A percentile compares a stretch with the other conserved stretches of the same genome.
phyloP scores from a whole-genome alignment of 495 filamentous ascomycete species.

The Aspergillus incahuasiensis region DNA sequence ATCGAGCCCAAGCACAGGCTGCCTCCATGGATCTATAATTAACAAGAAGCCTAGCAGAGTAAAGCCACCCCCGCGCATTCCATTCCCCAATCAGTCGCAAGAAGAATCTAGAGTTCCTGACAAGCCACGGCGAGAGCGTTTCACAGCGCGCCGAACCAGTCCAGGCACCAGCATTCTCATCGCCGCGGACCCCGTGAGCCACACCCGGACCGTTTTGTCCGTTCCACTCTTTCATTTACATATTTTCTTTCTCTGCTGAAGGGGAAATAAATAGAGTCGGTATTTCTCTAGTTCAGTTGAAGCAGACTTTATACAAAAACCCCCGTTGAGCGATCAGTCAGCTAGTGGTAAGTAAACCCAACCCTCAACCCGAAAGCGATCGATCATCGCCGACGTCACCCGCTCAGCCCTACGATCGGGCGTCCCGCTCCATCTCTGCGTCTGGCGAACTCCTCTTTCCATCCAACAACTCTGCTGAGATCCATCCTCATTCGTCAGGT shows the following conservation, averaged over 20 bases:
- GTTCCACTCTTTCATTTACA: background rate
- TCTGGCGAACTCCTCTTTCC: background rate
- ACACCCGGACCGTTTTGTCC: background rate
- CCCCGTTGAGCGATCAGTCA: background rate
- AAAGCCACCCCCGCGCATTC: background rate
- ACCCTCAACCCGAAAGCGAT: background rate
- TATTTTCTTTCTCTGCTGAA: background rate
- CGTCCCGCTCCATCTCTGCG: background rate
- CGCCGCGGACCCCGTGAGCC: background rate
- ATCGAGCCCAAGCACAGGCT: background rate
- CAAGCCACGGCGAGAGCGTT: background rate
- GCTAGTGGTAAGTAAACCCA: background rate
- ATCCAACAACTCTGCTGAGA: background rate
- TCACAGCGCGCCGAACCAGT: background rate
- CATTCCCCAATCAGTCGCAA: background rate
- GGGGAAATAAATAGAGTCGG: background rate
- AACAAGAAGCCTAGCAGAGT: background rate
- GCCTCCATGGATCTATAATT: background rate
- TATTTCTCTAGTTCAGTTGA: background rate
- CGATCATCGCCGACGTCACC: background rate
- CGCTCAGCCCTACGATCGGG: slow-evolving; percentile 5
- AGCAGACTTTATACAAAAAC: background rate
- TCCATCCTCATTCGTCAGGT: background rate
- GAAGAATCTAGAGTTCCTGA: background rate
- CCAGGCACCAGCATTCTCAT: slow-evolving; percentile 18